A percentile compares a stretch with the other conserved stretches of the same genome.
Evolutionary conservation across 139 green algal genomes (phyloP).

Genomic region (Picochlorum sp.): DNA sequence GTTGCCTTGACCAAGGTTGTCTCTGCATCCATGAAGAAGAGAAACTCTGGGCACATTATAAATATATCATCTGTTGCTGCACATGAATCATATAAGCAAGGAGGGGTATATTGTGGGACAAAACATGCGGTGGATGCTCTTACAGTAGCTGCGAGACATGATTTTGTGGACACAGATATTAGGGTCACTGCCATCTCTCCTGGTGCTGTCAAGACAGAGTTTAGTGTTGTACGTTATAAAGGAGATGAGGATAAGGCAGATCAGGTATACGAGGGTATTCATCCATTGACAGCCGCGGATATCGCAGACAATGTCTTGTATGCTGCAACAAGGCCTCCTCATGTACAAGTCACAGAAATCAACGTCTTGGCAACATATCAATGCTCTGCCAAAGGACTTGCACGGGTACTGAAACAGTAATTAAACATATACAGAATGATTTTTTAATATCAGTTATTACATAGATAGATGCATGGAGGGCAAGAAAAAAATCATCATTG

Average conservation of each 20-base stretch:
- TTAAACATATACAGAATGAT: too few species aligned
- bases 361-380: constrained; percentile 30
- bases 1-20: constrained; percentile 56
- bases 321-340: constrained; percentile 41
- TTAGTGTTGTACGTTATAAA: constrained; percentile 63
- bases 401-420: constrained; percentile 11
- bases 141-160: constrained; percentile 55
- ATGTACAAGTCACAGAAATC: constrained; percentile 33
- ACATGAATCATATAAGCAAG: constrained; percentile 60
- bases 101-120: constrained; percentile 66
- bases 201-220: constrained; percentile 73
- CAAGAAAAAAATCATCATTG: neutral
- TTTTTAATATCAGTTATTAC: too few species aligned
- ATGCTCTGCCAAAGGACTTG: constrained; percentile 26
- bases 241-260: constrained; percentile 48
- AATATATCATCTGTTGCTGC: constrained; percentile 65
- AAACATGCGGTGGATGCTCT: constrained; percentile 66
- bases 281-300: constrained; percentile 57
- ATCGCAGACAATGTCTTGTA: constrained; percentile 83
- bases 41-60: constrained; percentile 68
- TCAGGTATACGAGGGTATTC: constrained; percentile 62
- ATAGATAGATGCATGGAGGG: too few species aligned
- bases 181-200: constrained; percentile 63
- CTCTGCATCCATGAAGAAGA: constrained; percentile 49
- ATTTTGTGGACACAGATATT: constrained; percentile 66